Conservation (phyloP, 345 rosid genomes). For the Iberis pinnata region DNA sequence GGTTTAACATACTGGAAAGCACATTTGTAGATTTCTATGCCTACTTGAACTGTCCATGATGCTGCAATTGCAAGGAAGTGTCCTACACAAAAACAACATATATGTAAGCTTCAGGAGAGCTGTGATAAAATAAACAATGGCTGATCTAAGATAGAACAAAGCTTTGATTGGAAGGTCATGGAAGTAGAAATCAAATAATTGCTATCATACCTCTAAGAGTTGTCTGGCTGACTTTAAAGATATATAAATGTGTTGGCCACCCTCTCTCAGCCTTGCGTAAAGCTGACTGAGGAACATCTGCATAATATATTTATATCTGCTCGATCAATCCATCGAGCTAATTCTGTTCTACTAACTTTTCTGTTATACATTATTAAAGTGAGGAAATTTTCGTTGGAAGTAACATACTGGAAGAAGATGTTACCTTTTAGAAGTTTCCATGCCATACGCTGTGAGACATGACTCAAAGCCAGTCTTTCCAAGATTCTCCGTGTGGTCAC, state of each 20-base stretch:
- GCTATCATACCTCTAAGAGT: too few relatives aligned
- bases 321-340: conserved; percentile 1
- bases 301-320: conserved; percentile 5
- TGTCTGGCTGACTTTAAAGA: conserved; percentile 42
- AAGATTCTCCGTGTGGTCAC: conserved; percentile 79
- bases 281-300: conserved; percentile 85
- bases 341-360: not conserved
- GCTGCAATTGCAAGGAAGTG: conserved; percentile 74
- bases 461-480: conserved; percentile 77
- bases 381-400: not conserved
- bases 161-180: not conserved
- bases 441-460: conserved; percentile 82
- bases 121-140: not conserved
- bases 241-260: conserved; percentile 51
- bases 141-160: too few relatives aligned
- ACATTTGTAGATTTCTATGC: conserved; percentile 66
- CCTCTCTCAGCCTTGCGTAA: conserved; percentile 77
- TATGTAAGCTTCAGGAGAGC: not conserved
- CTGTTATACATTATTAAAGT: not conserved
- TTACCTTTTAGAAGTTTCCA: conserved; percentile 98
- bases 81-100: conserved; percentile 41
- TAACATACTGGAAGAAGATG: conserved; percentile 11
- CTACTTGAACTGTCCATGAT: conserved; percentile 85
- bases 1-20: conserved; percentile 27
- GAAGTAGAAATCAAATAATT: too few relatives aligned